A percentile compares a stretch with the other conserved stretches of the same genome.
Evolutionary conservation across 73 alveolate species (phyloP).

Genomic region (Durusdinium trenchii): DNA sequence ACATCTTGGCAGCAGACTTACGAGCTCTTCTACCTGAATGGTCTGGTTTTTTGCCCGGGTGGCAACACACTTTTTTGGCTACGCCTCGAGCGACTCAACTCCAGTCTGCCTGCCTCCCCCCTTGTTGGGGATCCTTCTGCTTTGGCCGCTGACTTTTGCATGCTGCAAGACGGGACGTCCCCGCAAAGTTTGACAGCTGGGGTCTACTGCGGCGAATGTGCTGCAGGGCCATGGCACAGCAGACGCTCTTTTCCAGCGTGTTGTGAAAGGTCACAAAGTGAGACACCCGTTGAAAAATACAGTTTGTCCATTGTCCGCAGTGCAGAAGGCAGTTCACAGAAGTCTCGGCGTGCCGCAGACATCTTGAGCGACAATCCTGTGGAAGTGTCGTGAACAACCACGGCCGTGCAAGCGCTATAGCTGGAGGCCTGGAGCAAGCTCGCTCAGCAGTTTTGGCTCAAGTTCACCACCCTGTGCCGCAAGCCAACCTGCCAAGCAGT

Average conservation of each 20-base stretch:
- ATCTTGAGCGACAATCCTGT: slow-evolving; percentile 11
- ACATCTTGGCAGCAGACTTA: no score
- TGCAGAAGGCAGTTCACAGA: neutral
- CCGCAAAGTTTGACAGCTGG: neutral
- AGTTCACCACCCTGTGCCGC: no score
- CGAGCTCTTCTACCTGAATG: no score
- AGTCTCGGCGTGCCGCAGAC: slow-evolving; percentile 32
- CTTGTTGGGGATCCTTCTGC: neutral
- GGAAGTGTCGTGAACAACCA: slow-evolving; percentile 4
- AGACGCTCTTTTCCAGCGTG: neutral
- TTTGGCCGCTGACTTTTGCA: neutral
- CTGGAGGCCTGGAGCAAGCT: neutral
- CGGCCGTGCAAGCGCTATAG: slow-evolving; percentile 7
- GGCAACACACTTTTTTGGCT: no score
- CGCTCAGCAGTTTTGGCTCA: neutral
- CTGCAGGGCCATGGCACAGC: slow-evolving; percentile 52
- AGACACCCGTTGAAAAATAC: neutral
- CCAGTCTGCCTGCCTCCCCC: neutral
- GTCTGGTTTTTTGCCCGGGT: no score
- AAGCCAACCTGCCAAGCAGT: neutral
- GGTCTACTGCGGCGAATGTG: slow-evolving; percentile 48
- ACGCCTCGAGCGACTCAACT: no score
- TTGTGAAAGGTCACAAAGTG: neutral
- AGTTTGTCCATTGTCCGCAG: neutral
- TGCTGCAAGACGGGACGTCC: neutral